Evolutionary conservation across 345 rosid species (phyloP), one percentile per base, ranked within the genome.

Genomic region (Citrus hindsii): DNA sequence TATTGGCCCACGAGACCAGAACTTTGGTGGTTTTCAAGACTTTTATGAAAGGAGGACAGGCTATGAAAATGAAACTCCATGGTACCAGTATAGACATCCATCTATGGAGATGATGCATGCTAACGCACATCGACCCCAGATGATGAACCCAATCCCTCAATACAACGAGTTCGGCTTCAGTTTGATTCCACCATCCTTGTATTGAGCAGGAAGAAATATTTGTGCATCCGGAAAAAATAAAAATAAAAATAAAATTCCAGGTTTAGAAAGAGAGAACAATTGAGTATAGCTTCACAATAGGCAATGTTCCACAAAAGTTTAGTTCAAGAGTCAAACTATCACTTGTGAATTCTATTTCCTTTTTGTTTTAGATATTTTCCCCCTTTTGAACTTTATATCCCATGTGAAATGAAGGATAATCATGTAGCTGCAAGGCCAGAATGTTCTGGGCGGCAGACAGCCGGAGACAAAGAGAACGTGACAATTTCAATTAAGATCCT

Each of bases 11-110:
- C 38, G 58, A 55, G 56, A 72, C 33, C 79, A 58, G 37, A 64
- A 81, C 65, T 60, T 77, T 9, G 46, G 71, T 37, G 65, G 67
- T 42, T 42, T 3, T 42, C 51, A 42, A 42, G 51, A 12, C 51
- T 3, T 42, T 12, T 42, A 42, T 12, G 16, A 42, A 12, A 42
- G 16, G 67, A 56, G 64, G 67, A 76, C 78, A 40, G 53, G 35
- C 82, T 76, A 73, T 78, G 69, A 69, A 18, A 73, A 22, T 30
- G 59, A 69, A 62, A 69, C 65, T 61, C 75, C 58, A 24, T 69
- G 68, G 2, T 58, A 76, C 62, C 71, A 80, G 67, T 9, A 71
- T 67, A 58, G 75, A 46, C 48, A 71, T 79, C 86, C 85, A 76
- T 67, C 83, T 1, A 3, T 60, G 1, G 65, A 74, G 12, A 82